Percentiles rank a stretch among this genome's conserved stretches.
These are phyloP conservation scores for Lachancea dasiensis DNA, from an alignment of 805 yeast genomes.

Conservation along the genomic window DNA sequence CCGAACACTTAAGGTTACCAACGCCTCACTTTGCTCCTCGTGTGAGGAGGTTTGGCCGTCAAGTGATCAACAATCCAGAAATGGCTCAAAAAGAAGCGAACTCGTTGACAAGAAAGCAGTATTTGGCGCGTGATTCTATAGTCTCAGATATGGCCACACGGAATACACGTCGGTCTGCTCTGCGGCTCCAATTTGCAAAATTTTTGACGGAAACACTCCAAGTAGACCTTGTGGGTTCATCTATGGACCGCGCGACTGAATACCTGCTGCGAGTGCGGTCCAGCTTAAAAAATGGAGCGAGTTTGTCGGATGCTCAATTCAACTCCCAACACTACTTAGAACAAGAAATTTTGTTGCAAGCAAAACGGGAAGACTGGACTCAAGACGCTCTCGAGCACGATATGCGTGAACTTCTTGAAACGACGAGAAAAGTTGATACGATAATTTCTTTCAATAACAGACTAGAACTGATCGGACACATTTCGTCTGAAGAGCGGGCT, in stretches of 20 bases:
- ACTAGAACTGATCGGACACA: conserved; percentile 15
- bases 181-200: conserved; percentile 29
- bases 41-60: conserved; percentile 77
- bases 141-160: conserved; percentile 38
- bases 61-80: conserved; percentile 39
- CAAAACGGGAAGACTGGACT: conserved; percentile 34
- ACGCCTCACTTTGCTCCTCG: conserved; percentile 89
- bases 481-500: conserved; percentile 21
- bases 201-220: conserved; percentile 18
- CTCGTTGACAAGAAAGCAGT: conserved; percentile 63
- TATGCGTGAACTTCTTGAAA: conserved; percentile 14
- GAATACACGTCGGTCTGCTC: conserved; percentile 34
- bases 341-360: conserved; percentile 39
- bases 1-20: conserved; percentile 60
- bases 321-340: conserved; percentile 50
- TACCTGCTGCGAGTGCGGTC: conserved; percentile 53
- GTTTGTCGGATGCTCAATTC: conserved; percentile 48
- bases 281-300: conserved; percentile 53
- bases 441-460: conserved; percentile 26
- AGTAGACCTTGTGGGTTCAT: conserved; percentile 28
- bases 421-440: conserved; percentile 14
- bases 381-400: conserved; percentile 26
- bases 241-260: conserved; percentile 36
- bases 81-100: conserved; percentile 54
- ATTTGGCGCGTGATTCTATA: conserved; percentile 48